phyloP scores from a whole-genome alignment of 805 yeast genomes.

The Monosporozyma aquatica region DNA sequence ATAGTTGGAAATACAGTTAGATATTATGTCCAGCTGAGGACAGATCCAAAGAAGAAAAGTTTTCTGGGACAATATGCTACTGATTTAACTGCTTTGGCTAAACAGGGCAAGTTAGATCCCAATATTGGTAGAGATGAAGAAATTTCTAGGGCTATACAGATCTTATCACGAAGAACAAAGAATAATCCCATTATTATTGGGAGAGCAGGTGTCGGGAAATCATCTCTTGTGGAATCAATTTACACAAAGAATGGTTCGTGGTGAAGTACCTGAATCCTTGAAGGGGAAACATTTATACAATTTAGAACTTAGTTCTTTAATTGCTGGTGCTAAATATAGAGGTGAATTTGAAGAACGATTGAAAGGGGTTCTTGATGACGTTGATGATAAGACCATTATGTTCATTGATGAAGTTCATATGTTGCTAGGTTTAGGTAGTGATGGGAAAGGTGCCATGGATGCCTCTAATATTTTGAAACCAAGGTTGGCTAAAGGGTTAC shows the following conservation, averaged over 20 bases:
- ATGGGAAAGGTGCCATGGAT: slow-evolving; percentile 83
- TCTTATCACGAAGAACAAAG: slow-evolving; percentile 83
- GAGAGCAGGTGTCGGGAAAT: slow-evolving; percentile 96
- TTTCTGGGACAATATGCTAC: slow-evolving; percentile 81
- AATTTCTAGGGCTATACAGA: slow-evolving; percentile 85
- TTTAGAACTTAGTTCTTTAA: slow-evolving; percentile 77
- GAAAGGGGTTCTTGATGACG: slow-evolving; percentile 71
- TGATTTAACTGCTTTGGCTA: slow-evolving; percentile 78
- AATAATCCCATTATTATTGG: slow-evolving; percentile 95
- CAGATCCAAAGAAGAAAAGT: slow-evolving; percentile 47
- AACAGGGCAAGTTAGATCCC: slow-evolving; percentile 87
- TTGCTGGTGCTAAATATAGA: slow-evolving; percentile 90
- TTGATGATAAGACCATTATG: slow-evolving; percentile 67
- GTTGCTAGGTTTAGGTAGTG: slow-evolving; percentile 81
- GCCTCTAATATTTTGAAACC: slow-evolving; percentile 92
- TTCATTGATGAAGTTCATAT: slow-evolving; percentile 89
- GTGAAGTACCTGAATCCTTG: slow-evolving; percentile 92
- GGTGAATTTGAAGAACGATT: slow-evolving; percentile 94
- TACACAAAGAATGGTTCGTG: slow-evolving; percentile 84
- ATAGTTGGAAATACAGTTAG: neutral
- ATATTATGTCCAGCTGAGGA: slow-evolving; percentile 24
- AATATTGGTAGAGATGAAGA: slow-evolving; percentile 97
- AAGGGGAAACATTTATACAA: slow-evolving; percentile 77
- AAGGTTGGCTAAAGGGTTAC: slow-evolving; percentile 85
- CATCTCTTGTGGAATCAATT: slow-evolving; percentile 94